These are phyloP conservation scores for Hypoxylon sp. DNA, from an alignment of 2,329 filamentous ascomycete genomes.

Conservation along the genomic window DNA sequence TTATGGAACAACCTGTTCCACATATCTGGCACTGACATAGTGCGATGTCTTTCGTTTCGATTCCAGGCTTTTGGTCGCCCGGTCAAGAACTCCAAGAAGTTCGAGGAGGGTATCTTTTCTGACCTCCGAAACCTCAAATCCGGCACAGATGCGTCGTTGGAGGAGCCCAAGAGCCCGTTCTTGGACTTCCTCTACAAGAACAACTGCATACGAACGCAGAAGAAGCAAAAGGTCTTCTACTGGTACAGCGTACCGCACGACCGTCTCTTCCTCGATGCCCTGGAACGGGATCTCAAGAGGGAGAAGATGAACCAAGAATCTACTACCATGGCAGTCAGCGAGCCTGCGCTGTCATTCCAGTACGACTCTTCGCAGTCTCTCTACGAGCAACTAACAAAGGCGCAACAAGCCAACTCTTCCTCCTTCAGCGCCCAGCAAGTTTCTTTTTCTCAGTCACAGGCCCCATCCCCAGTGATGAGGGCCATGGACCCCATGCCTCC, in stretches of 20 bases:
- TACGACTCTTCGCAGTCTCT: slow-evolving; percentile 99
- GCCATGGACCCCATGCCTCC: slow-evolving; percentile 94
- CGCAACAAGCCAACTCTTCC: slow-evolving; percentile 97
- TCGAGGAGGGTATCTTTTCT: slow-evolving; percentile 99
- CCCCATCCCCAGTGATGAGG: slow-evolving; percentile 87
- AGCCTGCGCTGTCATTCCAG: slow-evolving; percentile 96
- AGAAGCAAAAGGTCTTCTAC: slow-evolving; percentile 99
- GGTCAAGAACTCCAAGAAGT: slow-evolving; percentile 99
- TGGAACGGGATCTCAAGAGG: slow-evolving; percentile 96
- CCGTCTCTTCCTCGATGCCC: slow-evolving; percentile 92
- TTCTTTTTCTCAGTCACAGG: slow-evolving; percentile 76
- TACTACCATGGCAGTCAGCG: slow-evolving; percentile 91
- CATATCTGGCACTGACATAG: slow-evolving; percentile 98
- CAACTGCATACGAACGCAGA: slow-evolving; percentile 99
- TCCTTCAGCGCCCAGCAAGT: slow-evolving; percentile 85
- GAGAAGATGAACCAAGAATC: slow-evolving; percentile 99
- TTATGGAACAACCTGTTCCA: slow-evolving; percentile 99
- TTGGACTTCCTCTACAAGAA: slow-evolving; percentile 99
- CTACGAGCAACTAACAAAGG: slow-evolving; percentile 99
- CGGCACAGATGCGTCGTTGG: slow-evolving; percentile 94
- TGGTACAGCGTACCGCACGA: slow-evolving; percentile 99
- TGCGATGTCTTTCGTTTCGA: slow-evolving; percentile 95
- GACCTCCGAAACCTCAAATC: slow-evolving; percentile 98
- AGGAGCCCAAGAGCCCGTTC: slow-evolving; percentile 98
- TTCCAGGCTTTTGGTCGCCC: slow-evolving; percentile 98